A percentile compares a stretch with the other conserved stretches of the same genome.
phyloP scores from a whole-genome alignment of 225 moss, liverwort and hornwort species.

The Bryoerythrophyllum caledonicum region DNA sequence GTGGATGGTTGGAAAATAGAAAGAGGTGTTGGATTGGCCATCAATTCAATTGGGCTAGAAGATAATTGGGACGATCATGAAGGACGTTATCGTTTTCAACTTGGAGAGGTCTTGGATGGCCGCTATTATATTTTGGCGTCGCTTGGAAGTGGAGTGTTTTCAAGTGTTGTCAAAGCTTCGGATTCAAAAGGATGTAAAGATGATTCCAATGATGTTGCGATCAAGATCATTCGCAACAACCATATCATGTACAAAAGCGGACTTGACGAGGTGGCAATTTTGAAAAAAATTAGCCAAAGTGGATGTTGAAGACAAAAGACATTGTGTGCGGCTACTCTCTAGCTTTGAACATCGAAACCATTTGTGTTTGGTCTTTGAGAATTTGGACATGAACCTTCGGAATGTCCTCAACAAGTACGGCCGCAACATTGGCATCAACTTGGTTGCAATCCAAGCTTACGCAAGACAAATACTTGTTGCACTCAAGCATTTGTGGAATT shows the following conservation, averaged over 20 bases:
- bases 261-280: conserved; percentile 86
- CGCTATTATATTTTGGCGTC: conserved; percentile 93
- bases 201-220: conserved; percentile 95
- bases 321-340: conserved; percentile 97
- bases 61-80: too few relatives aligned
- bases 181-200: conserved; percentile 89
- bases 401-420: conserved; percentile 99
- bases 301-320: conserved; percentile 96
- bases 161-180: conserved; percentile 95
- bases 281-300: conserved; percentile 96
- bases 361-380: conserved; percentile 99
- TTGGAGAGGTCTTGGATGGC: conserved; percentile 85
- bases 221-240: conserved; percentile 99
- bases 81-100: too few relatives aligned
- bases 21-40: too few relatives aligned
- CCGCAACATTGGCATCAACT: conserved; percentile 99
- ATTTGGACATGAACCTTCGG: conserved; percentile 98
- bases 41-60: too few relatives aligned
- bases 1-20: too few relatives aligned
- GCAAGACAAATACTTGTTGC: conserved; percentile 97
- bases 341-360: conserved; percentile 99
- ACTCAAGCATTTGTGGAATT: conserved; percentile 95
- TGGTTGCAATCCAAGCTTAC: conserved; percentile 96
- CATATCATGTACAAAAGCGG: conserved; percentile 91
- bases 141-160: conserved; percentile 98